A percentile compares a stretch with the other conserved stretches of the same genome.
These are phyloP conservation scores for Dacryopinax primogenitus DNA, from an alignment of 768 basidiomycete genomes.

Conservation along the genomic window DNA sequence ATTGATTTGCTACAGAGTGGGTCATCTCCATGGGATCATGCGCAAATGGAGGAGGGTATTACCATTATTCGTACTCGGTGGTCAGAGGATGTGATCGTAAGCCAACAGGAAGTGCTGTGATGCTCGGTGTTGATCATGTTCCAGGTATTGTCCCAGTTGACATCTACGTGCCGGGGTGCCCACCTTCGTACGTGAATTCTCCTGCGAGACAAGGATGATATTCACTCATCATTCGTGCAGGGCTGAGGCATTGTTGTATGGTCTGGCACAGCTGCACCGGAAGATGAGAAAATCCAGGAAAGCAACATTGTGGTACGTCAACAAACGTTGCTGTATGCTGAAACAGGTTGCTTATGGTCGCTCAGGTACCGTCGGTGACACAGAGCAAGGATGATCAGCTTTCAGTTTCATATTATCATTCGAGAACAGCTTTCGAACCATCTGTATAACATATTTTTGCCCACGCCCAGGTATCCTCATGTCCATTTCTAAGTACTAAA, in stretches of 20 bases:
- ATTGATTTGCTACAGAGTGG: constrained; percentile 49
- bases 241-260: constrained; percentile 93
- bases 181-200: constrained; percentile 39
- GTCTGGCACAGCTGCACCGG: constrained; percentile 90
- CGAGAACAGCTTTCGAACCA: too few species aligned
- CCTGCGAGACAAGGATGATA: background rate
- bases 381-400: too few species aligned
- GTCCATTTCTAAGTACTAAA: too few species aligned
- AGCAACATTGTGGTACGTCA: constrained; percentile 65
- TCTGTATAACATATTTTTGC: too few species aligned
- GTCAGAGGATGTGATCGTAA: constrained; percentile 93
- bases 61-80: constrained; percentile 97
- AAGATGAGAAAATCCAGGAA: constrained; percentile 88
- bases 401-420: too few species aligned
- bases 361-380: background rate
- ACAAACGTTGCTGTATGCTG: background rate
- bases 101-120: constrained; percentile 21
- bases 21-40: constrained; percentile 99
- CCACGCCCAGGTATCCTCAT: too few species aligned
- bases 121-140: background rate
- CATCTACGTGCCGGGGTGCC: constrained; percentile 94
- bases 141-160: constrained; percentile 93
- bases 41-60: constrained; percentile 95
- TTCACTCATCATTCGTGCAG: constrained; percentile 18
- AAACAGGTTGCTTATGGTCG: background rate